Evolutionary conservation across 495 filamentous ascomycete species (phyloP).

Genomic region (Hypoxylon perforatum): DNA sequence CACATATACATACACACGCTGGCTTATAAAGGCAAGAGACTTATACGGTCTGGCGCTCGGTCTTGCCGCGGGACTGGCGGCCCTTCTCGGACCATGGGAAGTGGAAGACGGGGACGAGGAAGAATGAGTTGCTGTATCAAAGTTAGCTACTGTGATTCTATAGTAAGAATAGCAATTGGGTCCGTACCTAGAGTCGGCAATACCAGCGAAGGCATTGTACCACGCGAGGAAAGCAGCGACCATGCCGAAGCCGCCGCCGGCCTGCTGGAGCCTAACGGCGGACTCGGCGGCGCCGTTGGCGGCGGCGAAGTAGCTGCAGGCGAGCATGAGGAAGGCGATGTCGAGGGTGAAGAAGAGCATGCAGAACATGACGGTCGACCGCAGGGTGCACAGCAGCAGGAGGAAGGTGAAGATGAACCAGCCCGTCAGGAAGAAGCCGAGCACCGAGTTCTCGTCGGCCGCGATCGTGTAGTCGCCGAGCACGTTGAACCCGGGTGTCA

Average conservation of each 20-base stretch:
- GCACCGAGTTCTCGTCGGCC: slow-evolving; percentile 62
- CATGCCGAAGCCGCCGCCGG: slow-evolving; percentile 89
- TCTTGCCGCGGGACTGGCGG: slow-evolving; percentile 64
- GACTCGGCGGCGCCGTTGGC: slow-evolving; percentile 44
- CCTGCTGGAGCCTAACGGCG: slow-evolving; percentile 67
- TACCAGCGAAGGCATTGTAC: slow-evolving; percentile 97
- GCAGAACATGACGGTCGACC: slow-evolving; percentile 97
- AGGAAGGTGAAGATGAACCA: slow-evolving; percentile 99
- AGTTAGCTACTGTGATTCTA: slow-evolving; percentile 5
- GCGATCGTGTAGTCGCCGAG: slow-evolving; percentile 55
- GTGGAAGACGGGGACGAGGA: slow-evolving; percentile 92
- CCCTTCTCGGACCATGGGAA: slow-evolving; percentile 97
- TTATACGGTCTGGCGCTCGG: slow-evolving; percentile 50
- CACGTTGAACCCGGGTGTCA: slow-evolving; percentile 83
- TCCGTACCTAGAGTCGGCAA: slow-evolving; percentile 84
- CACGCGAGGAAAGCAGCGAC: slow-evolving; percentile 91
- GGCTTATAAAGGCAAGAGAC: background rate
- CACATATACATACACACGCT: too few species aligned
- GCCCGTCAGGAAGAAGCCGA: slow-evolving; percentile 88
- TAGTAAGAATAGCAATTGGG: background rate
- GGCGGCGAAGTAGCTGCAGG: slow-evolving; percentile 72
- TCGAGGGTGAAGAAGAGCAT: slow-evolving; percentile 93
- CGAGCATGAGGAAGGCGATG: slow-evolving; percentile 89
- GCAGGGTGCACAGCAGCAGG: slow-evolving; percentile 86
- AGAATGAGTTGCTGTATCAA: slow-evolving; percentile 80